phyloP scores from a whole-genome alignment of 2,329 filamentous ascomycete genomes.

The Berkeleyomyces rouxiae region DNA sequence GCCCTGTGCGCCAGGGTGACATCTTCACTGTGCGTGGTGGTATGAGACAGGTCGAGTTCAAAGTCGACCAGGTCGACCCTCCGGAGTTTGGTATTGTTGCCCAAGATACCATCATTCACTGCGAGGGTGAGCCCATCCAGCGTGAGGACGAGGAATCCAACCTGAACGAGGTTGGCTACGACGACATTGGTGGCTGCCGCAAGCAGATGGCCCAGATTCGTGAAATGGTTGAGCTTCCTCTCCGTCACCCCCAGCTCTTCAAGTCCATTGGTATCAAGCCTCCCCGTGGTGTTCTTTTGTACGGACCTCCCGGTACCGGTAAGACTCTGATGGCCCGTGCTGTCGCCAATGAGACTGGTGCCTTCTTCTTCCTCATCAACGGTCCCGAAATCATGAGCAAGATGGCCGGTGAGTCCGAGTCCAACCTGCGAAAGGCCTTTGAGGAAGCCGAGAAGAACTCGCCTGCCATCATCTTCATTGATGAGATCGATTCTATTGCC shows the following conservation, averaged over 20 bases:
- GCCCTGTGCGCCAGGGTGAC: slow-evolving; percentile 91
- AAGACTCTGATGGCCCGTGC: slow-evolving; percentile 98
- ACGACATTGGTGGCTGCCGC: slow-evolving; percentile 96
- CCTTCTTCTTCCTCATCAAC: slow-evolving; percentile 99
- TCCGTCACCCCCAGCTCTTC: slow-evolving; percentile 96
- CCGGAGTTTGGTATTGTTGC: slow-evolving; percentile 98
- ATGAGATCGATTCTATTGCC: slow-evolving; percentile 97
- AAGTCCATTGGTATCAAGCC: slow-evolving; percentile 99
- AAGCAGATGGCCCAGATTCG: slow-evolving; percentile 99
- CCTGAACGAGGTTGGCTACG: slow-evolving; percentile 96
- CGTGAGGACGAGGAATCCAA: slow-evolving; percentile 99
- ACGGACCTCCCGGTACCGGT: slow-evolving; percentile 93
- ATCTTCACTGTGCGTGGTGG: slow-evolving; percentile 93
- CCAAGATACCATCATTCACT: slow-evolving; percentile 97
- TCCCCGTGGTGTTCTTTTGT: slow-evolving; percentile 90
- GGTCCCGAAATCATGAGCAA: slow-evolving; percentile 99
- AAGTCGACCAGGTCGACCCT: slow-evolving; percentile 96
- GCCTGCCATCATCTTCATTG: slow-evolving; percentile 97
- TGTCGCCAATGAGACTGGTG: slow-evolving; percentile 95
- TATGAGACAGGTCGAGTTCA: slow-evolving; percentile 99
- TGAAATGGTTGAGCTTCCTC: slow-evolving; percentile 91
- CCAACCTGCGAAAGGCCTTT: slow-evolving; percentile 95
- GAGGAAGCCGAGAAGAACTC: slow-evolving; percentile 99
- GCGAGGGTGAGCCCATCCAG: slow-evolving; percentile 86
- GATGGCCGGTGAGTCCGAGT: slow-evolving; percentile 99